Percentiles rank a stretch among this genome's conserved stretches.
Evolutionary conservation across 352 stramenopile species (phyloP).

Genomic region (Globisporangium okanoganense): DNA sequence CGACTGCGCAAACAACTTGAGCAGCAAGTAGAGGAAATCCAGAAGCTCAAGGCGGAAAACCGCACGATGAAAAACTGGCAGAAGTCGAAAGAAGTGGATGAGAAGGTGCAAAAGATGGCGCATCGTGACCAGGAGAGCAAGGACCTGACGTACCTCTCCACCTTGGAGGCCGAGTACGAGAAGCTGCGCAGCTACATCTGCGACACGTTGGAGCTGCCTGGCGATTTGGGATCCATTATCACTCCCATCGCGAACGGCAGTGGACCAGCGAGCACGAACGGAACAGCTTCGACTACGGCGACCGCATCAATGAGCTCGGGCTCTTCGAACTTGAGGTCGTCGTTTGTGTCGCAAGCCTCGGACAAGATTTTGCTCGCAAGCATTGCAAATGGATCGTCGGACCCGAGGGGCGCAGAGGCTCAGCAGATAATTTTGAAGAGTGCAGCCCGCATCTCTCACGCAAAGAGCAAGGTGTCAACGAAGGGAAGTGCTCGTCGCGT

Average conservation of each 20-base stretch:
- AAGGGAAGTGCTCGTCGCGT: conserved; percentile 79
- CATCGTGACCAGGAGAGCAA: conserved; percentile 84
- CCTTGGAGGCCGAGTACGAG: conserved; percentile 82
- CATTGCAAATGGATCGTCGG: conserved; percentile 12
- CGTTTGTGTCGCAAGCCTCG: conserved; percentile 10
- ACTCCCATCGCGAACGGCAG: conserved; percentile 20
- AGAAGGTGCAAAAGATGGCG: conserved; percentile 85
- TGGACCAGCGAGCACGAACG: conserved; percentile 2
- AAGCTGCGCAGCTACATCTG: conserved; percentile 79
- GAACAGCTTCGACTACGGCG: background rate
- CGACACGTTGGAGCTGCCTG: conserved; percentile 66
- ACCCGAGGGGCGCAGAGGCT: conserved; percentile 56
- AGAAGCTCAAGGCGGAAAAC: conserved; percentile 75
- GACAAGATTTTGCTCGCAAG: conserved; percentile 18
- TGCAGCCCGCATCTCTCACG: conserved; percentile 52
- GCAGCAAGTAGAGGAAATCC: conserved; percentile 68
- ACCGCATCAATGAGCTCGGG: background rate
- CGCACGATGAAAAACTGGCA: conserved; percentile 81
- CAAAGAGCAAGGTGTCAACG: conserved; percentile 63
- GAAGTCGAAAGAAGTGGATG: conserved; percentile 83
- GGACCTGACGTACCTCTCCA: conserved; percentile 75
- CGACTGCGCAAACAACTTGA: conserved; percentile 69
- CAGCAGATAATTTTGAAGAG: conserved; percentile 75
- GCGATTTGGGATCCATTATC: conserved; percentile 31
- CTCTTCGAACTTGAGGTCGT: conserved; percentile 8